phyloP scores from a whole-genome alignment of 805 yeast species.

The Scheffersomyces coipomensis region DNA sequence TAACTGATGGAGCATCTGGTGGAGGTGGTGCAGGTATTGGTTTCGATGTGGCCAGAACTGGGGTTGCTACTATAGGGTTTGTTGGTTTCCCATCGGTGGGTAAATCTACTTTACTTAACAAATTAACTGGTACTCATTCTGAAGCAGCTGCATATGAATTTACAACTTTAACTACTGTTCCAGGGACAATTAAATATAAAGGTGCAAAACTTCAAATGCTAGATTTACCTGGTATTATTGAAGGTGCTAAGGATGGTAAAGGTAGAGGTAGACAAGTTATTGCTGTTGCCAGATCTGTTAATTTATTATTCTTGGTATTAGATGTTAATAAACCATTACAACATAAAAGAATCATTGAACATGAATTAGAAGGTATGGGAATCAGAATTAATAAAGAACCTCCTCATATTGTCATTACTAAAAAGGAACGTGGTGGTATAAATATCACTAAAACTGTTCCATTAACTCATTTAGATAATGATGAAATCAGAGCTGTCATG shows the following conservation, averaged over 20 bases:
- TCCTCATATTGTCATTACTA: slow-evolving; percentile 88
- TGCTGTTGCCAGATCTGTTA: slow-evolving; percentile 98
- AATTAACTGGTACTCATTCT: slow-evolving; percentile 92
- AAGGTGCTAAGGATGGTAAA: slow-evolving; percentile 88
- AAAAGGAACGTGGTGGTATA: slow-evolving; percentile 95
- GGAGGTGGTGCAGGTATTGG: slow-evolving; percentile 95
- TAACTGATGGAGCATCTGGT: slow-evolving; percentile 57
- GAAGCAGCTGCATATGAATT: slow-evolving; percentile 99
- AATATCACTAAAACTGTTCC: slow-evolving; percentile 93
- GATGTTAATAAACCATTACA: slow-evolving; percentile 96
- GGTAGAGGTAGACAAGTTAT: slow-evolving; percentile 96
- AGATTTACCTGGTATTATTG: slow-evolving; percentile 87
- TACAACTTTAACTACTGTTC: slow-evolving; percentile 96
- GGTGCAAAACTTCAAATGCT: slow-evolving; percentile 98
- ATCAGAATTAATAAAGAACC: slow-evolving; percentile 88
- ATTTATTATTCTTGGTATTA: slow-evolving; percentile 85
- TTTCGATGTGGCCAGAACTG: slow-evolving; percentile 98
- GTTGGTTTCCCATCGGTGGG: slow-evolving; percentile 99
- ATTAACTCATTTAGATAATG: slow-evolving; percentile 84
- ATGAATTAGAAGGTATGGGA: slow-evolving; percentile 96
- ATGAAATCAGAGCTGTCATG: slow-evolving; percentile 95
- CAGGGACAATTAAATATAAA: slow-evolving; percentile 91
- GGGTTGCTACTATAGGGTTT: slow-evolving; percentile 96
- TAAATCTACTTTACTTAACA: slow-evolving; percentile 78
- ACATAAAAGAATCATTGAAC: slow-evolving; percentile 91